Evolutionary conservation across 2,329 filamentous ascomycete genomes (phyloP).

Genomic region (Exophiala dermatitidis): DNA sequence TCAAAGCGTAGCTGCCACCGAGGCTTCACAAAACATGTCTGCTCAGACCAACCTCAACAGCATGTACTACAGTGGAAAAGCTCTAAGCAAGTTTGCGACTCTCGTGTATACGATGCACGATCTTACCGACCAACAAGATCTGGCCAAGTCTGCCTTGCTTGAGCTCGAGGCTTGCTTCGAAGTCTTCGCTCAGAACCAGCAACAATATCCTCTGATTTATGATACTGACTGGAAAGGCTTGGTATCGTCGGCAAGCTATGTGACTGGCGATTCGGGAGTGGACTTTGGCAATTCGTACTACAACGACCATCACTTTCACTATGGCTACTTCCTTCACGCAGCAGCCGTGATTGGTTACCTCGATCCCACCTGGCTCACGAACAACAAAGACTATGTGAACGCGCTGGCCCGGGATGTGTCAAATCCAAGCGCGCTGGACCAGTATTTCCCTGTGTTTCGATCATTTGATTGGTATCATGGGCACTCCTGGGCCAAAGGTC

Average conservation of each 20-base stretch:
- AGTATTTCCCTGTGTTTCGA: conserved; percentile 72
- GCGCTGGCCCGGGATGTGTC: conserved; percentile 74
- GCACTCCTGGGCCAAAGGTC: conserved; percentile 76
- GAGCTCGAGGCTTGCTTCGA: conserved; percentile 61
- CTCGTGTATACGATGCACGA: conserved; percentile 60
- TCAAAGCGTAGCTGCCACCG: conserved; percentile 56
- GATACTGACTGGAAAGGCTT: conserved; percentile 66
- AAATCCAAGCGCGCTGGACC: conserved; percentile 65
- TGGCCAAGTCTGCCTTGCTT: conserved; percentile 52
- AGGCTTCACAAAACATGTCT: conserved; percentile 70
- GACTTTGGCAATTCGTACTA: conserved; percentile 90
- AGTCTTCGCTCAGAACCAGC: conserved; percentile 59
- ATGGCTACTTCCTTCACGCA: conserved; percentile 80
- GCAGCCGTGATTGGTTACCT: conserved; percentile 76
- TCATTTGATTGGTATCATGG: conserved; percentile 92
- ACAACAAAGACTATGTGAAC: conserved; percentile 75
- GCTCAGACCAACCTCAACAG: conserved; percentile 68
- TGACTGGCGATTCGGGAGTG: conserved; percentile 57
- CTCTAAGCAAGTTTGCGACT: conserved; percentile 67
- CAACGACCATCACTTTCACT: conserved; percentile 58
- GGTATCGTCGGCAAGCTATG: conserved; percentile 68
- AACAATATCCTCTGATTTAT: conserved; percentile 54
- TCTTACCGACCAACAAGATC: conserved; percentile 51
- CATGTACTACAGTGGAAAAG: conserved; percentile 91
- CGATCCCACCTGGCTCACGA: conserved; percentile 64